Evolutionary conservation across 2,329 filamentous ascomycete genomes (phyloP), one percentile per base, ranked within the genome.

Genomic region (Hymenotorrendiella dingleyae): DNA sequence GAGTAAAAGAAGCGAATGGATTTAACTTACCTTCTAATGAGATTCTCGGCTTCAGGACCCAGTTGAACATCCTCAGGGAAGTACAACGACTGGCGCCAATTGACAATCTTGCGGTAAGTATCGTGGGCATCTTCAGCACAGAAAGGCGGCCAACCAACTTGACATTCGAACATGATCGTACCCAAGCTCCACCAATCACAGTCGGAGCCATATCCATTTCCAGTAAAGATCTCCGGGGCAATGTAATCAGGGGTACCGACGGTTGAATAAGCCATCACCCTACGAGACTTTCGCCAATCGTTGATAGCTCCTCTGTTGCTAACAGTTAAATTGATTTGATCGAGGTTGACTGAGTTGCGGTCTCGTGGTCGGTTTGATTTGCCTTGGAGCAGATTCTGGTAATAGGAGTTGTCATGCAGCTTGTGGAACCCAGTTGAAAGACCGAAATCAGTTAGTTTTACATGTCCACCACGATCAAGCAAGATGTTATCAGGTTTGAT

Each of bases 401-500:
- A 98, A 69, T 98, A 98, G 45, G 90, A 90, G 62, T 96, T 95
- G 63, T 96, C 91, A 64, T 98, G 93, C 49, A 95, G 83, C 65
- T 94, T 94, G 67, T 96, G 93, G 73, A 96, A 97, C 52, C 93
- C 93, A 8, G 93, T 98, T 0, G 93, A 97, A 21, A 98, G 76
- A 68, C 93, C 93, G 56, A 98, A 98, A 67, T 98, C 93, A 9
- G 93, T 97, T 55, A 98, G 74, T 71, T 98, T 98, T 67, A 98
- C 93, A 66, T 98, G 93, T 40, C 93, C 93, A 45, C 90, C 89
- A 45, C 89, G 82, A 62, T 98, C 93, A 36, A 98, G 80, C 36
- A 98, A 76, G 62, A 98, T 97, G 63, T 98, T 98, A 70, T 98
- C 93, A 10, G 93, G 93, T 67, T 98, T 98, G 71, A 98, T 98